These are phyloP conservation scores for Monilinia fructigena DNA, from an alignment of 2,329 filamentous ascomycete genomes.

Conservation along the genomic window DNA sequence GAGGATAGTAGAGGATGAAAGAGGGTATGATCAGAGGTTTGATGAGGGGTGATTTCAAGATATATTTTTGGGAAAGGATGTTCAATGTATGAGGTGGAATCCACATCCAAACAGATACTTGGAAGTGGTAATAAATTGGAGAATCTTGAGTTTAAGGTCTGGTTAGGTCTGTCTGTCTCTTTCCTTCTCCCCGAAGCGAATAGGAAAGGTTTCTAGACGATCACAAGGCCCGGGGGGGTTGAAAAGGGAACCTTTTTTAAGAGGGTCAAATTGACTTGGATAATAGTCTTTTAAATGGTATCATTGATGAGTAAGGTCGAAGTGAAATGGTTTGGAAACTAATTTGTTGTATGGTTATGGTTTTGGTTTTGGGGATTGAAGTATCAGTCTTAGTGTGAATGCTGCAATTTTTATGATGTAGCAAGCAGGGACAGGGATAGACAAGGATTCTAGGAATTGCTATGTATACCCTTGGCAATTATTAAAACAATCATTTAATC, in stretches of 20 bases:
- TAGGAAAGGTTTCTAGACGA: constrained; percentile 33
- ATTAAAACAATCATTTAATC: constrained; percentile 2
- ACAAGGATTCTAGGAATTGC: background rate
- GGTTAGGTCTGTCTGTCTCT: constrained; percentile 19
- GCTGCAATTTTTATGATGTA: constrained; percentile 2
- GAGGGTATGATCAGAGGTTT: constrained; percentile 14
- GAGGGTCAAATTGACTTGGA: background rate
- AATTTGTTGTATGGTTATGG: background rate
- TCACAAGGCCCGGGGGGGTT: constrained; percentile 29
- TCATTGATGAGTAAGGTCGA: constrained; percentile 2
- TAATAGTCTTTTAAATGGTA: background rate
- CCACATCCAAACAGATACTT: constrained; percentile 1
- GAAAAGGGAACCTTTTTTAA: constrained; percentile 1
- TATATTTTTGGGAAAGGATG: constrained; percentile 12
- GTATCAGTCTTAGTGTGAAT: background rate
- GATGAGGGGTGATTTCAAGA: constrained; percentile 1
- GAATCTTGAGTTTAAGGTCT: constrained; percentile 21
- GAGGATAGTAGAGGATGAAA: background rate
- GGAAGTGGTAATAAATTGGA: constrained; percentile 7
- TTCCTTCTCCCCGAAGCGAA: constrained; percentile 20
- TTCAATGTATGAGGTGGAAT: constrained; percentile 1
- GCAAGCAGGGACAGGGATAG: background rate
- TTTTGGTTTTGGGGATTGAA: background rate
- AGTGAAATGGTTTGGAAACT: background rate
- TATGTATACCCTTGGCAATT: background rate